A percentile compares a stretch with the other conserved stretches of the same genome.
Conservation (phyloP, 805 yeast species). For the Candida lessepsii region DNA sequence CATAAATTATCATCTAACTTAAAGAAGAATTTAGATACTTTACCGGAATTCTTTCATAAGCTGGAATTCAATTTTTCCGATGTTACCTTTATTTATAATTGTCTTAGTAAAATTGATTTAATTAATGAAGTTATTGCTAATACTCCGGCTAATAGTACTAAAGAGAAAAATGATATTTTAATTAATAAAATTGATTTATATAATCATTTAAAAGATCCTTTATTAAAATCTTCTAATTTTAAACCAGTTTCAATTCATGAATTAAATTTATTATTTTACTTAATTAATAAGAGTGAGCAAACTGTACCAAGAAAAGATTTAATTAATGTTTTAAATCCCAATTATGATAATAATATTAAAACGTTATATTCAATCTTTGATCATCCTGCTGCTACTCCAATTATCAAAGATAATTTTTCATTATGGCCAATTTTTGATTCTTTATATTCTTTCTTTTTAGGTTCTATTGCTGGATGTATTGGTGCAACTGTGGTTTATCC, state of each 20-base stretch:
- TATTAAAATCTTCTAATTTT: slow-evolving; percentile 43
- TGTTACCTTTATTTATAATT: slow-evolving; percentile 39
- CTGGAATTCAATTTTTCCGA: slow-evolving; percentile 36
- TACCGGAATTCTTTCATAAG: slow-evolving; percentile 37
- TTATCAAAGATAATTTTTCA: slow-evolving; percentile 36
- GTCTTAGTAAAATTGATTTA: slow-evolving; percentile 42
- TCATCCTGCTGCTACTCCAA: slow-evolving; percentile 41
- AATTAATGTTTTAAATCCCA: slow-evolving; percentile 58
- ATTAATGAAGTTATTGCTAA: slow-evolving; percentile 46
- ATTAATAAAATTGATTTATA: slow-evolving; percentile 42
- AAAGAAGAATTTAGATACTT: slow-evolving; percentile 31
- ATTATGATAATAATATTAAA: slow-evolving; percentile 35
- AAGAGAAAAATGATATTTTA: slow-evolving; percentile 40
- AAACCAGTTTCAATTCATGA: slow-evolving; percentile 40
- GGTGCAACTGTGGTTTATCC: slow-evolving; percentile 99
- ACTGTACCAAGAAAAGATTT: slow-evolving; percentile 41
- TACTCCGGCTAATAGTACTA: slow-evolving; percentile 39
- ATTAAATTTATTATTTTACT: slow-evolving; percentile 40
- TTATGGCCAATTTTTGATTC: slow-evolving; percentile 62
- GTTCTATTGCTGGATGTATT: slow-evolving; percentile 94
- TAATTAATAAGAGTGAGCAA: slow-evolving; percentile 39
- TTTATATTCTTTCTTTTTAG: slow-evolving; percentile 80
- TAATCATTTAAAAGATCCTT: slow-evolving; percentile 42
- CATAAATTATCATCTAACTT: slow-evolving; percentile 41
- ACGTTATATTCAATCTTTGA: slow-evolving; percentile 39